Percentiles rank a stretch among this genome's conserved stretches.
These are phyloP conservation scores for Oropetium thomaeum DNA, from an alignment of 176 grass and related monocot species.

Conservation along the genomic window DNA sequence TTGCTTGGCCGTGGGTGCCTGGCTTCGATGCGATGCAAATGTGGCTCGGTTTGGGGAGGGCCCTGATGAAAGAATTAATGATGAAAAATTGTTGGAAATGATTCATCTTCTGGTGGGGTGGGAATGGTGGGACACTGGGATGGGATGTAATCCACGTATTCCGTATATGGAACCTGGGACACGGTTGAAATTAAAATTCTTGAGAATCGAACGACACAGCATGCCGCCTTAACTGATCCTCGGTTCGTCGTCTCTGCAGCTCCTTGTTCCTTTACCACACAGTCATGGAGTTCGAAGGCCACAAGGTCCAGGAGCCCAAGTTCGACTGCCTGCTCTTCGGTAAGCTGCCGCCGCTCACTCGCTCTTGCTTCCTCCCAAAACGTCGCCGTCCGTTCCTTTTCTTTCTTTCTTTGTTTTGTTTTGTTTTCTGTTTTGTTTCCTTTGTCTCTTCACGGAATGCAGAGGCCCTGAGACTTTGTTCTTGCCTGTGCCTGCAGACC, in stretches of 20 bases:
- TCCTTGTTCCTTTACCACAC: neutral
- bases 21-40: slow-evolving; percentile 34
- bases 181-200: neutral
- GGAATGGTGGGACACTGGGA: slow-evolving; percentile 3
- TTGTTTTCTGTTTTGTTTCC: neutral
- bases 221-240: slow-evolving; percentile 15
- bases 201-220: neutral
- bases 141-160: neutral
- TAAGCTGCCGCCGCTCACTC: slow-evolving; percentile 20
- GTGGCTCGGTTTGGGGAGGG: slow-evolving; percentile 28
- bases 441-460: slow-evolving; percentile 1
- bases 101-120: neutral
- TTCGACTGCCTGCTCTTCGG: slow-evolving; percentile 95
- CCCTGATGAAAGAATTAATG: slow-evolving; percentile 12
- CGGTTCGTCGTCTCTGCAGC: slow-evolving; percentile 27
- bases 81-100: neutral
- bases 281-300: slow-evolving; percentile 80
- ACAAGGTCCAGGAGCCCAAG: slow-evolving; percentile 53
- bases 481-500: slow-evolving; percentile 46
- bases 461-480: slow-evolving; percentile 32
- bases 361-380: neutral
- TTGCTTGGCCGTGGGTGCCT: slow-evolving; percentile 33
- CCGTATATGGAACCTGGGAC: neutral
- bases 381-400: slow-evolving; percentile 19
- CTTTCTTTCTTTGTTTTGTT: neutral